Percentiles rank a stretch among this genome's conserved stretches.
Conservation (phyloP, 768 basidiomycete species). For the Leccinum fibrillosum region DNA sequence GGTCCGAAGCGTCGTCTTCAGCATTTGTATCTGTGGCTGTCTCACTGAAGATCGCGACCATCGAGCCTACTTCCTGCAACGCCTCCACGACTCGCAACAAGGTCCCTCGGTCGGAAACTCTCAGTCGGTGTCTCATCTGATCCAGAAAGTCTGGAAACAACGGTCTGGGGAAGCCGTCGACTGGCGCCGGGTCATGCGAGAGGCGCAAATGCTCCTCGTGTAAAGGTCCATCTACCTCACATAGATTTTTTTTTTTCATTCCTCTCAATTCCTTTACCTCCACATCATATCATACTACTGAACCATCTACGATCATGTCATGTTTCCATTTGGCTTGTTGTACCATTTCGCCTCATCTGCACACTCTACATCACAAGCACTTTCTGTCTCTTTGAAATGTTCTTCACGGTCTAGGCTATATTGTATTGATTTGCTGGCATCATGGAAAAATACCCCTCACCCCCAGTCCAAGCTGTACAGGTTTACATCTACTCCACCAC, state of each 20-base stretch:
- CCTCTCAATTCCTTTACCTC: background rate
- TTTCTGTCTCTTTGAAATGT: constrained; percentile 9
- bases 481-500: constrained; percentile 11
- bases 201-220: constrained; percentile 57
- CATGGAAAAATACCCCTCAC: constrained; percentile 21
- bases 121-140: constrained; percentile 47
- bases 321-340: constrained; percentile 7
- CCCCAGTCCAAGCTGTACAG: constrained; percentile 18
- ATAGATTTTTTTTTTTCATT: background rate
- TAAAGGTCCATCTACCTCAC: constrained; percentile 25
- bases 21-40: constrained; percentile 69
- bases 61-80: constrained; percentile 40
- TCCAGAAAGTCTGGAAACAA: constrained; percentile 59
- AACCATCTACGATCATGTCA: background rate
- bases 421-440: constrained; percentile 12
- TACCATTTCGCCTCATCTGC: constrained; percentile 10
- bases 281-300: constrained; percentile 3
- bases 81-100: constrained; percentile 48
- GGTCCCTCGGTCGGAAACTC: constrained; percentile 64
- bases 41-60: constrained; percentile 52
- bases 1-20: constrained; percentile 75
- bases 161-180: constrained; percentile 41
- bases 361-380: constrained; percentile 8
- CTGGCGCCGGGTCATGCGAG: constrained; percentile 59
- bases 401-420: constrained; percentile 17